phyloP scores from a whole-genome alignment of 2,329 filamentous ascomycete species.

The Knufia fluminis region DNA sequence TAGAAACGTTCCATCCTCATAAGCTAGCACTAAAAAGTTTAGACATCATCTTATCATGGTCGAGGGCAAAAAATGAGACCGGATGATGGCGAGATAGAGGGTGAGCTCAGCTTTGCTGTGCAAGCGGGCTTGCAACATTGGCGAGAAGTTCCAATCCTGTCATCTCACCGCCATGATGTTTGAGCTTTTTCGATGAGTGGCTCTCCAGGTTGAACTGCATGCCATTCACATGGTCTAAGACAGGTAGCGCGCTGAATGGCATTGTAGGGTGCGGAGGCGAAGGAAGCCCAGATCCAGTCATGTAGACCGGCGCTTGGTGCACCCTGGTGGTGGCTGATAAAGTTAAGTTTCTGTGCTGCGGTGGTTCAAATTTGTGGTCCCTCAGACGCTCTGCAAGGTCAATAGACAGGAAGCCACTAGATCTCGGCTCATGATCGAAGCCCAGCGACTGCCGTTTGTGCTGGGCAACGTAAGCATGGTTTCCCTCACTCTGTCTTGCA shows the following conservation, averaged over 20 bases:
- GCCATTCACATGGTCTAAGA: background rate
- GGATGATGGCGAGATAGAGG: background rate
- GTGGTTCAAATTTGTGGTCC: background rate
- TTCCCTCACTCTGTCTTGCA: background rate
- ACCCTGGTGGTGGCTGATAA: background rate
- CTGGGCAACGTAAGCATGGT: constrained; percentile 7
- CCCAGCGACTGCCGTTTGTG: constrained; percentile 3
- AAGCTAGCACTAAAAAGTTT: constrained; percentile 50
- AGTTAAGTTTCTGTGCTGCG: background rate
- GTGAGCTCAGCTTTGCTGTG: constrained; percentile 12
- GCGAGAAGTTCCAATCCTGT: constrained; percentile 21
- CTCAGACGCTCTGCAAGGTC: constrained; percentile 16
- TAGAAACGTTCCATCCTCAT: constrained; percentile 35
- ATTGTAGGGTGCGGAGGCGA: background rate
- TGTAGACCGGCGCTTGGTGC: background rate
- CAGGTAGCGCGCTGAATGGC: background rate
- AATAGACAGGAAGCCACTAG: constrained; percentile 21
- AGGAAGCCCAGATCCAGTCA: background rate
- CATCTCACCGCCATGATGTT: constrained; percentile 17
- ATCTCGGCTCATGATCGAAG: constrained; percentile 18
- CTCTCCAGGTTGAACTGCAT: background rate
- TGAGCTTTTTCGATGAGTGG: constrained; percentile 19
- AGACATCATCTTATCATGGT: constrained; percentile 60
- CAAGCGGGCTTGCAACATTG: constrained; percentile 20
- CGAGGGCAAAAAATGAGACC: constrained; percentile 48